Conservation (phyloP, 2,329 filamentous ascomycete species). For the Calonectria hongkongensis region DNA sequence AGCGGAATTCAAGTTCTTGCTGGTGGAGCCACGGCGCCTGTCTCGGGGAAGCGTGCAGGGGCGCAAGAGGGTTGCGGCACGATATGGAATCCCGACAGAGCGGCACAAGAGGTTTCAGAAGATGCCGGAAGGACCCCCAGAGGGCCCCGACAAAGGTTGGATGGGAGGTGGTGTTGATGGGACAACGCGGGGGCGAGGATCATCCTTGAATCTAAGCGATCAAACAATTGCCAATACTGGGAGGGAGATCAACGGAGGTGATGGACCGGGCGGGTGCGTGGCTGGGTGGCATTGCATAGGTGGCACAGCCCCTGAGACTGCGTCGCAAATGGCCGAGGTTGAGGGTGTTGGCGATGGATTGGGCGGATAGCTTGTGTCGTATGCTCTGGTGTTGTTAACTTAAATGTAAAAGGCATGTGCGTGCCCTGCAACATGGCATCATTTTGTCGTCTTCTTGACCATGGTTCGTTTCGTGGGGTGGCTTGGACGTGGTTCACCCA, state of each 20-base stretch:
- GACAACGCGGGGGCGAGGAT: slow-evolving; percentile 34
- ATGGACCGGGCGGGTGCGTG: slow-evolving; percentile 19
- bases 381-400: background rate
- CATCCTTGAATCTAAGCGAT: slow-evolving; percentile 24
- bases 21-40: slow-evolving; percentile 40
- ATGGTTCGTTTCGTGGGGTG: slow-evolving; percentile 7
- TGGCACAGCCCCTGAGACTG: slow-evolving; percentile 32
- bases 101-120: slow-evolving; percentile 20
- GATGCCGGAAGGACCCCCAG: background rate
- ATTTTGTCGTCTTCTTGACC: slow-evolving; percentile 1
- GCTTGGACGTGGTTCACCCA: slow-evolving; percentile 10
- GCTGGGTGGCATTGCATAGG: slow-evolving; percentile 25
- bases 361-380: background rate
- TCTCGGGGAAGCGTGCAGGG: slow-evolving; percentile 8
- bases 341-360: slow-evolving; percentile 2
- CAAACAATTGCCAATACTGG: slow-evolving; percentile 25
- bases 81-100: slow-evolving; percentile 5
- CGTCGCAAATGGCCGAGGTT: slow-evolving; percentile 9
- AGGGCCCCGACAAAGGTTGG: background rate
- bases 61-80: slow-evolving; percentile 8
- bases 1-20: slow-evolving; percentile 22
- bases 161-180: slow-evolving; percentile 27
- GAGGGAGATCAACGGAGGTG: slow-evolving; percentile 24
- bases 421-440: slow-evolving; percentile 1
- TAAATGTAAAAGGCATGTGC: background rate